A percentile compares a stretch with the other conserved stretches of the same genome.
phyloP scores from a whole-genome alignment of 495 filamentous ascomycete genomes.

The Penicillium verhagenii region DNA sequence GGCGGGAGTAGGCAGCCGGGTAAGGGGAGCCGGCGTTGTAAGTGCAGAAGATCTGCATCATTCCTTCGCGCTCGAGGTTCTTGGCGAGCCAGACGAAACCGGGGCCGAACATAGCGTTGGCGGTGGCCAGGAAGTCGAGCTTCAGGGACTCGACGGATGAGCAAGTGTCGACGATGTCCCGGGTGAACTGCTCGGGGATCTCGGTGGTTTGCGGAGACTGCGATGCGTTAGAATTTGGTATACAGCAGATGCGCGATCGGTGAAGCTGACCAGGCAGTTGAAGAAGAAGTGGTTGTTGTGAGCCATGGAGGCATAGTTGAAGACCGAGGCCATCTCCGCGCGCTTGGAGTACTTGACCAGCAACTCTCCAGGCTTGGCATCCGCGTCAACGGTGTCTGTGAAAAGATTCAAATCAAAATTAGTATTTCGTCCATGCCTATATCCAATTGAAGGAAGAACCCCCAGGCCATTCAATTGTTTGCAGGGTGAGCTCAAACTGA shows the following conservation, averaged over 20 bases:
- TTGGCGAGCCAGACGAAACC: slow-evolving; percentile 94
- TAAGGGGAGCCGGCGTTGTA: slow-evolving; percentile 92
- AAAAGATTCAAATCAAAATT: not conserved
- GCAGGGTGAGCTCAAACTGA: slow-evolving; percentile 41
- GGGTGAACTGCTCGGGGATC: slow-evolving; percentile 48
- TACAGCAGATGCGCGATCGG: not conserved
- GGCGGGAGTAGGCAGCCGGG: slow-evolving; percentile 76
- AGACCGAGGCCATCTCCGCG: slow-evolving; percentile 69
- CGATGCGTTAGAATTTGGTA: not conserved
- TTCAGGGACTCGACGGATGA: slow-evolving; percentile 78
- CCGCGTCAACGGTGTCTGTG: slow-evolving; percentile 55
- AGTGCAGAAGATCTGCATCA: slow-evolving; percentile 76
- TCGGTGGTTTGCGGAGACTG: slow-evolving; percentile 49
- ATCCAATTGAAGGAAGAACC: not conserved
- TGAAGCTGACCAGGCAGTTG: slow-evolving; percentile 53
- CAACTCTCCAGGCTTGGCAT: slow-evolving; percentile 61
- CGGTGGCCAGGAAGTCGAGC: slow-evolving; percentile 75
- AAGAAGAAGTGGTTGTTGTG: slow-evolving; percentile 99
- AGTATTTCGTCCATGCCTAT: not conserved
- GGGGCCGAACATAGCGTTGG: slow-evolving; percentile 90
- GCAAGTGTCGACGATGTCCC: slow-evolving; percentile 62
- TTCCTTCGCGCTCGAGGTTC: slow-evolving; percentile 43
- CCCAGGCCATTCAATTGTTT: slow-evolving; percentile 1
- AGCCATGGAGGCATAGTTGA: slow-evolving; percentile 95
- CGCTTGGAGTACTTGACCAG: slow-evolving; percentile 75